Percentiles rank a stretch among this genome's conserved stretches.
phyloP scores from a whole-genome alignment of 805 yeast genomes.

The Ogataea salicorniae region DNA sequence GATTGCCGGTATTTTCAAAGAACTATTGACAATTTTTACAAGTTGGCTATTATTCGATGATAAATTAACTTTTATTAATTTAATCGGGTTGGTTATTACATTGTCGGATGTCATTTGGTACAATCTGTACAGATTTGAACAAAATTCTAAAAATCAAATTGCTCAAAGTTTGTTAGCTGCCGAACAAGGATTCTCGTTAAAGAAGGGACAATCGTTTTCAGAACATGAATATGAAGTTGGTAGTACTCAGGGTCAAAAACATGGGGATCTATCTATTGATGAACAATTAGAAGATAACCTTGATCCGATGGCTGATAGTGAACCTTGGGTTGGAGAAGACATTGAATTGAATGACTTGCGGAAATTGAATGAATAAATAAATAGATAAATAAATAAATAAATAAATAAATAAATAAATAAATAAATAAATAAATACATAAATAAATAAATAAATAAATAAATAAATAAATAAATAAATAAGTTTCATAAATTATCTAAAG shows the following conservation, averaged over 20 bases:
- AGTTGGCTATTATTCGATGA: constrained; percentile 74
- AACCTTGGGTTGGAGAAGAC: constrained; percentile 2
- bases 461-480: not conserved
- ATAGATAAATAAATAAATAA: not conserved
- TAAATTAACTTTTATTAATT: constrained; percentile 57
- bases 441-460: too few species aligned
- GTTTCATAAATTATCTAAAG: not conserved
- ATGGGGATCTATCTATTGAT: constrained; percentile 1
- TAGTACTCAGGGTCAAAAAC: constrained; percentile 2
- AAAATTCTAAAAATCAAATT: constrained; percentile 16
- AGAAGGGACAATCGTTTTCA: not conserved
- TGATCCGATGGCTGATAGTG: not conserved
- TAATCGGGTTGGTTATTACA: constrained; percentile 70
- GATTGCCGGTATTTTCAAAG: constrained; percentile 91
- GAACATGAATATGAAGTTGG: constrained; percentile 3
- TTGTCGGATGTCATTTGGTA: constrained; percentile 78
- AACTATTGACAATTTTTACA: constrained; percentile 71
- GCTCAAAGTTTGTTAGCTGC: not conserved
- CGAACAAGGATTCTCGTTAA: not conserved
- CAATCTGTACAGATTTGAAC: constrained; percentile 56
- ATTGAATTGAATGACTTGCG: constrained; percentile 14
- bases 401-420: too few species aligned
- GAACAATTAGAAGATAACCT: not conserved
- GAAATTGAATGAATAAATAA: not conserved
- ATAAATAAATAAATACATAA: too few species aligned